Base-by-base conservation (phyloP, 2,329 filamentous ascomycete genomes). In the Amauroascus verrucosus region DNA sequence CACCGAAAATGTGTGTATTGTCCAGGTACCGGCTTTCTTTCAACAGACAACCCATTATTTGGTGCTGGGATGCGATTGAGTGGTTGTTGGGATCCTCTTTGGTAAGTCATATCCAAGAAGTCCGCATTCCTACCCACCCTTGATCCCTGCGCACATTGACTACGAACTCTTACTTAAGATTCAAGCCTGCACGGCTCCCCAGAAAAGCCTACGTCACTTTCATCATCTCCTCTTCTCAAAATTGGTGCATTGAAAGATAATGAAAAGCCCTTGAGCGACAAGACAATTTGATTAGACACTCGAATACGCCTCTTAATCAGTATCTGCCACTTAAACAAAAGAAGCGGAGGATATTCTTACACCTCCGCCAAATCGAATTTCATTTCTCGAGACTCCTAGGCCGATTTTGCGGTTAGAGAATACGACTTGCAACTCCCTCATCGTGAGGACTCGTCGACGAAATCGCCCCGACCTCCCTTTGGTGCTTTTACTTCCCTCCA, bases 161-260 rank as follows among this genome's bases (percentile, higher is more conserved):
- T 3, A 14, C 6, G 7, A 9, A 9, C n/a, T 6, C 8, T 8
- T 45, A 51, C 24, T 44, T 32, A 37, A 52, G 45, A 45, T 24
- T 46, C 49, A 20, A 38, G 38, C 28, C 48, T 40, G 48, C 30
- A 22, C 48, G 13, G 26, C n/a, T 38, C 38, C 48, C 11, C 20
- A 38, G 16, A 32, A 20, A 32, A 41, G 48, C 49, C 43, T 47
- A 53, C 51, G 51, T 53, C 51, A 53, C 51, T 41, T 33, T 52
- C 24, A 20, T 8, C 32, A 41, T 13, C n/a, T 24, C 22, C 9
- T 32, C 35, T 32, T 20, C 24, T 40, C 41, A 33, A 13, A 47
- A 38, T 18, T 49, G 30, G 11, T 48, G 45, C 30, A 37, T 35
- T 35, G 3, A 11, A 11, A 3, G 20, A 6, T 8, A 33, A 2